Percentiles rank a stretch among this genome's conserved stretches.
phyloP scores from a whole-genome alignment of 805 yeast species.

The Yarrowia yakushimensis region DNA sequence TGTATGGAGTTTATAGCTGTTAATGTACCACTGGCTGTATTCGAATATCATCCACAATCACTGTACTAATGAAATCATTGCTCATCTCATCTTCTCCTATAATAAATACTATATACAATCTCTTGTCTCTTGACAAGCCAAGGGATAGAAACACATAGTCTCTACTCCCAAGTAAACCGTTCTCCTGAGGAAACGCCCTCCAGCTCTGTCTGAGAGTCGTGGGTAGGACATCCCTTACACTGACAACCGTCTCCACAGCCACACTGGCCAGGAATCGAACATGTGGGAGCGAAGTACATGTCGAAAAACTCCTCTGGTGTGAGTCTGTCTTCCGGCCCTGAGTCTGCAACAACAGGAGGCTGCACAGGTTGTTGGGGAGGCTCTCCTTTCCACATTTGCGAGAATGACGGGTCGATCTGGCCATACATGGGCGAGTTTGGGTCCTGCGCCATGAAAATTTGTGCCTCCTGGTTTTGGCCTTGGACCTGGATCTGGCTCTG shows the following conservation, averaged over 20 bases:
- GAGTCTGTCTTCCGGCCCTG: background rate
- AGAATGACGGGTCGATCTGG: conserved; percentile 22
- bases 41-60: too few species aligned
- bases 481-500: background rate
- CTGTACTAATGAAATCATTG: background rate
- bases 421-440: background rate
- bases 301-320: conserved; percentile 29
- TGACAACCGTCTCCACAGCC: conserved; percentile 39
- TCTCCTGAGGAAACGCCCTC: background rate
- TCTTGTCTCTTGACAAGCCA: background rate
- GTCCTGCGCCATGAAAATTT: background rate
- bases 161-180: conserved; percentile 15
- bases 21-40: too few species aligned
- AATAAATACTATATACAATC: conserved; percentile 23
- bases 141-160: too few species aligned
- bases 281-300: conserved; percentile 37
- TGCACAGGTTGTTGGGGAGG: background rate
- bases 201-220: conserved; percentile 27
- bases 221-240: conserved; percentile 39
- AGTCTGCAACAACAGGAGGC: background rate
- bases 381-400: conserved; percentile 17
- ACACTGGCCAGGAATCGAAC: conserved; percentile 41
- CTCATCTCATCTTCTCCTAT: background rate
- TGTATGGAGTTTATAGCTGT: background rate
- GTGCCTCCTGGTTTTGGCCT: too few species aligned